Base-by-base conservation (phyloP, 257 asterid genomes). In the Thymus mandschuricus region DNA sequence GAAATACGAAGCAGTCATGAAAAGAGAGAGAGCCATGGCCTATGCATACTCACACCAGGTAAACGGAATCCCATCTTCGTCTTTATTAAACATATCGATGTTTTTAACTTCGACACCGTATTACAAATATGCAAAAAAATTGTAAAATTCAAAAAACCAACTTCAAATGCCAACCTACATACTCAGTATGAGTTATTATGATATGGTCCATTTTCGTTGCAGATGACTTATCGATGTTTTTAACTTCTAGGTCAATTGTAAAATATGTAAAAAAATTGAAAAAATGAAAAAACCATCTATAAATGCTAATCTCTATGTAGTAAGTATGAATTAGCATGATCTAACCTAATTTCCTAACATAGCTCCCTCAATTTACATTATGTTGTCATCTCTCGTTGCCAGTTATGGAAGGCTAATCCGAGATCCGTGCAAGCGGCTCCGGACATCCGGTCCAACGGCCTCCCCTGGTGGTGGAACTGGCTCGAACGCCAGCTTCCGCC, bases 391-490 rank as follows among this genome's bases (percentile, higher is more conserved):
- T 56, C 40, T n/a, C 44, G 21, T 58, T 31, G 58, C 43, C 81
- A 94, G 97, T 67, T 80, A 59, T 84, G 97, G 96, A 94, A 86
- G 74, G 81, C 72, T 40, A 76, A 76, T 76, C 80, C 89, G 12
- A 86, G 54, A 65, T 59, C 88, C 38, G 56, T 82, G 68, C 85
- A 89, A 71, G 64, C 73, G 40, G 64, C 78, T 4, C 61, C 73
- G 31, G 87, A 86, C 78, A 33, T 83, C 38, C 88, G 87, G 71
- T 66, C 90, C n/a, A 82, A 78, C 31, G 92, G 96, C 35, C 81
- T 77, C 60, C 97, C 98, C 0, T 86, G 92, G 96, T 94, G 97
- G 99, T 88, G 97, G 97, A 94, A 83, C 82, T 89, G 97, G 99
- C 73, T 91, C 49, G 97, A 91, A 62, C 92, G 84, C 21, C 89